Conservation (phyloP, 2,329 filamentous ascomycete species). For the Colletotrichum filicis region DNA sequence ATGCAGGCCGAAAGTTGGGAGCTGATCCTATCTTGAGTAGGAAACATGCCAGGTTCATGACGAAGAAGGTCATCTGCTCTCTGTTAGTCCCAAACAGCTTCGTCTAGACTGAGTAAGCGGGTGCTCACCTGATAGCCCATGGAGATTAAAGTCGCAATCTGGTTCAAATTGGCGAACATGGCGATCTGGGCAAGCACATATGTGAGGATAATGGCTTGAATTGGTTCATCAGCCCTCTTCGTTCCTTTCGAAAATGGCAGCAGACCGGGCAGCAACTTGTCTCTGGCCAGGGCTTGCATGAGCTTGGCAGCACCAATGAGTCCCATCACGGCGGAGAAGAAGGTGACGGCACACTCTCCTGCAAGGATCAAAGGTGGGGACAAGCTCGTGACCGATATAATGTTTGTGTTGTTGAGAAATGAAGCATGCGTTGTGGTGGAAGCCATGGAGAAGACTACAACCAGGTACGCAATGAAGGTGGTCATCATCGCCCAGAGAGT, state of each 20-base stretch:
- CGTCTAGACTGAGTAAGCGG: background rate
- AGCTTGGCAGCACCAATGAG: conserved; percentile 87
- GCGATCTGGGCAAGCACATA: conserved; percentile 81
- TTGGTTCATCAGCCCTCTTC: conserved; percentile 77
- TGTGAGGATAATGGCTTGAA: conserved; percentile 80
- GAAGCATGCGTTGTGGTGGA: conserved; percentile 79
- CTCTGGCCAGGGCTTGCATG: conserved; percentile 83
- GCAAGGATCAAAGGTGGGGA: conserved; percentile 79
- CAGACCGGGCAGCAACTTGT: conserved; percentile 82
- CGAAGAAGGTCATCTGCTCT: conserved; percentile 86
- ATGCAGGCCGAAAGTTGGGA: conserved; percentile 88
- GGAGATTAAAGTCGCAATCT: conserved; percentile 88
- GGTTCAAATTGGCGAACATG: conserved; percentile 85
- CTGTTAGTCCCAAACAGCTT: background rate
- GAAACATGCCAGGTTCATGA: conserved; percentile 89
- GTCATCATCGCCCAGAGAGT: conserved; percentile 81
- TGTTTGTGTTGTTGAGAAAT: conserved; percentile 79
- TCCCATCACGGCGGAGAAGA: conserved; percentile 90
- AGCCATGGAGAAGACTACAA: conserved; percentile 83
- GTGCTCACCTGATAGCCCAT: conserved; percentile 80
- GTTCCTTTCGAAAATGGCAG: conserved; percentile 80
- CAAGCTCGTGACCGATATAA: conserved; percentile 85
- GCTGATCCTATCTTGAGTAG: conserved; percentile 87
- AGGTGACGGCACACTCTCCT: conserved; percentile 83
- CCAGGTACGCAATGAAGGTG: conserved; percentile 79